These are phyloP conservation scores for Talaromyces albobiverticillius DNA, from an alignment of 2,329 filamentous ascomycete species.

Conservation along the genomic window DNA sequence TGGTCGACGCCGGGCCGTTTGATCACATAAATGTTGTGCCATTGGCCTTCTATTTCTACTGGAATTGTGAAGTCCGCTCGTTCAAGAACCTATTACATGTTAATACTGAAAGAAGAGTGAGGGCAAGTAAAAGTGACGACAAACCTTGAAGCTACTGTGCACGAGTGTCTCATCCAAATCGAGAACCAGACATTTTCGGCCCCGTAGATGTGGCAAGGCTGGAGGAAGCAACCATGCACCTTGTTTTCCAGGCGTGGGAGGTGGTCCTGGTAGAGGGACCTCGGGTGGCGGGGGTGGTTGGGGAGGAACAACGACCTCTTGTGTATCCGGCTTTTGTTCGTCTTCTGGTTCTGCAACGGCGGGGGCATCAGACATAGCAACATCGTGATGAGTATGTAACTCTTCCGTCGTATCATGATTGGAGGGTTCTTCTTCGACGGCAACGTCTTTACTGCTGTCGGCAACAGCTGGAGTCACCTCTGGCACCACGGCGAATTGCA, in stretches of 20 bases:
- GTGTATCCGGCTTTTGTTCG: constrained; percentile 39
- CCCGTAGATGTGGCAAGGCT: constrained; percentile 72
- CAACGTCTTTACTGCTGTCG: constrained; percentile 6
- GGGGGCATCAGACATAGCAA: constrained; percentile 63
- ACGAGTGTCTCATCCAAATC: constrained; percentile 96
- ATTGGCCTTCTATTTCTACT: constrained; percentile 97
- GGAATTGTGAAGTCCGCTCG: constrained; percentile 99
- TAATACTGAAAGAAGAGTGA: constrained; percentile 18
- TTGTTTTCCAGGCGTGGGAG: constrained; percentile 43
- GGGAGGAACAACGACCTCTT: constrained; percentile 40
- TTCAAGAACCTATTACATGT: constrained; percentile 71
- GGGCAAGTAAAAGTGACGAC: constrained; percentile 19
- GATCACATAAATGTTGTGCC: constrained; percentile 99
- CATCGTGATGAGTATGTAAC: constrained; percentile 48
- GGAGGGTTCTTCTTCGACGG: constrained; percentile 4
- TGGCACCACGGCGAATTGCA: background rate
- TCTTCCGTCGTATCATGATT: constrained; percentile 12
- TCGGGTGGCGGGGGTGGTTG: constrained; percentile 43
- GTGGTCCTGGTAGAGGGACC: constrained; percentile 56
- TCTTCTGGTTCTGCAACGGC: constrained; percentile 46
- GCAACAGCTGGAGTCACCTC: background rate
- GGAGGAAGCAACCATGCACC: constrained; percentile 75
- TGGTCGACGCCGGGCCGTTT: constrained; percentile 98
- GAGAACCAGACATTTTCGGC: constrained; percentile 89
- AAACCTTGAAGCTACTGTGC: constrained; percentile 97